Evolutionary conservation across 2,329 filamentous ascomycete genomes (phyloP), one percentile per base, ranked within the genome.

Genomic region (Botryotinia globosa): DNA sequence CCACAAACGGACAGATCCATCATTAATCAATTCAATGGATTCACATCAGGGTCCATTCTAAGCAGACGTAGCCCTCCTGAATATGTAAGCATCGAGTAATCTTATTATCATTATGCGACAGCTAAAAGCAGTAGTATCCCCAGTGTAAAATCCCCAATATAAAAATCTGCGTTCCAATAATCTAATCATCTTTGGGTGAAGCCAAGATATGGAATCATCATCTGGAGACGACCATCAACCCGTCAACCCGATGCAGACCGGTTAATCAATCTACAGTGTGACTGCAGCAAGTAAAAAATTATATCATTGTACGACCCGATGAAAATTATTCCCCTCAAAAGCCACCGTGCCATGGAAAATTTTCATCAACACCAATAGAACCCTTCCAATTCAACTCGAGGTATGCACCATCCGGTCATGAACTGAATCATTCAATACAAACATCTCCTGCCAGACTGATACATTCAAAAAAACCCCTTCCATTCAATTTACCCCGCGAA

Each of bases 401-500:
- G 25, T 34, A 32, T 61, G 29, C 51, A 37, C n/a, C 34, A 56
- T 16, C 25, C 29, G 18, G 18, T 16, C 29, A 34, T 22, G 32
- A 29, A 70, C 29, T 39, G 9, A 5, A 48, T 22, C 56, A 54
- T 39, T 54, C 58, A 42, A 45, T 18, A 44, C 44, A 45, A 69
- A 39, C 16, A 56, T 61, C 34, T 39, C 20, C 58, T 39, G 51
- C 51, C n/a, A 56, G 51, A 18, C 51, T 29, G 9, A 44, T 51
- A 51, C 56, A 42, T 44, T 59, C 22, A 59, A 45, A 45, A 45
- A 39, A 25, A 64, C 39, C 48, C 8, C 42, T 59, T 34, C 42
- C 63, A 42, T 58, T 54, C 45, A 25, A 32, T 25, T 51, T 51
- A 72, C 63, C 70, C 70, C 70, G 70, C 70, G 44, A n/a, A 51